These are phyloP conservation scores for Arachnomyces sp. DNA, from an alignment of 2,329 filamentous ascomycete species.

Conservation along the genomic window DNA sequence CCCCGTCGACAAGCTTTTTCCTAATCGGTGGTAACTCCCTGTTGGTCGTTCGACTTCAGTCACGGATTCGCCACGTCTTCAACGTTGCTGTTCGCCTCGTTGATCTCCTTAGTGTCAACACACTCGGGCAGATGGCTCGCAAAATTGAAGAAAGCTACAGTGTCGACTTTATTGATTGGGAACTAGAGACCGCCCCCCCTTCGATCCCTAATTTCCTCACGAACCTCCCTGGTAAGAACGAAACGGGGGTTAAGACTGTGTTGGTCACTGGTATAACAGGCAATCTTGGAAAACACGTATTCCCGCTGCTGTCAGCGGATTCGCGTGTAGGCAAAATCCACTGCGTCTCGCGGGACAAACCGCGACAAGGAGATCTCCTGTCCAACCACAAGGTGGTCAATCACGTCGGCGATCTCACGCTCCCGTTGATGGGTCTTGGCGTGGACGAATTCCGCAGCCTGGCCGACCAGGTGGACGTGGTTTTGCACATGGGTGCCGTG, in stretches of 20 bases:
- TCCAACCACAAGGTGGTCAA: constrained; percentile 24
- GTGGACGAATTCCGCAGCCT: constrained; percentile 22
- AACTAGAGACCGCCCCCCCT: neutral
- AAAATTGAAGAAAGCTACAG: neutral
- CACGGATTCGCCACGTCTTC: constrained; percentile 20
- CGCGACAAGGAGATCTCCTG: neutral
- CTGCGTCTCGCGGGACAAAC: constrained; percentile 22
- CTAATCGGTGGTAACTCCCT: constrained; percentile 23
- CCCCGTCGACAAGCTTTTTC: constrained; percentile 16
- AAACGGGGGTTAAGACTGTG: constrained; percentile 7
- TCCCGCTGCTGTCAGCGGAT: constrained; percentile 26
- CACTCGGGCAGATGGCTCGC: neutral
- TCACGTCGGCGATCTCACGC: constrained; percentile 31
- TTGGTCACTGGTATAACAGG: constrained; percentile 37
- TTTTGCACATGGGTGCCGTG: constrained; percentile 48
- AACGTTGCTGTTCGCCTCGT: neutral
- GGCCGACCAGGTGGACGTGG: constrained; percentile 28
- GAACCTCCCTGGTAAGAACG: no score
- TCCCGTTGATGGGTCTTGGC: constrained; percentile 31
- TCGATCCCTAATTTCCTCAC: neutral
- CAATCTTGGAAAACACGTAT: constrained; percentile 30
- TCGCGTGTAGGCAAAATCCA: constrained; percentile 26
- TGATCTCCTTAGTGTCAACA: neutral
- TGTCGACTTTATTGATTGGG: neutral
- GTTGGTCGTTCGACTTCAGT: constrained; percentile 26